Percentiles rank a stretch among this genome's conserved stretches.
Conservation (phyloP, 805 yeast genomes). For the Scheffersomyces stipitis region DNA sequence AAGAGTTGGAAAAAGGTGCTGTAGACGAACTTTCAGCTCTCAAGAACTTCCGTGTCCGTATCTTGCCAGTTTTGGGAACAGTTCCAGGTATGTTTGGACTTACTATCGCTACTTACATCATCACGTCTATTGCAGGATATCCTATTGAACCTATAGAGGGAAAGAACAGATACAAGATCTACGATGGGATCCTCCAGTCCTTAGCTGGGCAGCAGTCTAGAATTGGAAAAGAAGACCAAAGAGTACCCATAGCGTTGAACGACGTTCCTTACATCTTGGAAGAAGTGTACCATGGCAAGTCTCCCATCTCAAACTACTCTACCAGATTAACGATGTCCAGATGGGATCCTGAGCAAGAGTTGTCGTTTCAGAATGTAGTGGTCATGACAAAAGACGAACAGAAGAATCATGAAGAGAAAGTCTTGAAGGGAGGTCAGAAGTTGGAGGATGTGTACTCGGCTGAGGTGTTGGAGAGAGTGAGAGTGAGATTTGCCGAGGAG, state of each 20-base stretch:
- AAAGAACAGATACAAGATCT: slow-evolving; percentile 79
- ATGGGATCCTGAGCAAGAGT: slow-evolving; percentile 74
- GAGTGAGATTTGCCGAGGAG: slow-evolving; percentile 73
- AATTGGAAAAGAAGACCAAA: slow-evolving; percentile 67
- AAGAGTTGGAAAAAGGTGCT: slow-evolving; percentile 74
- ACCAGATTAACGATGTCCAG: slow-evolving; percentile 77
- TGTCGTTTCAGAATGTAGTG: slow-evolving; percentile 76
- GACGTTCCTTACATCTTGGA: slow-evolving; percentile 85
- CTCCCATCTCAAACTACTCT: slow-evolving; percentile 80
- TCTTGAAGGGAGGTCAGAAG: slow-evolving; percentile 66
- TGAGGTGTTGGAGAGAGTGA: slow-evolving; percentile 57
- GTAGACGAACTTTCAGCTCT: slow-evolving; percentile 87
- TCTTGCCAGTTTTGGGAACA: slow-evolving; percentile 93
- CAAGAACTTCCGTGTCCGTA: slow-evolving; percentile 88
- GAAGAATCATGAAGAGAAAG: slow-evolving; percentile 69
- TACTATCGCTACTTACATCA: slow-evolving; percentile 78
- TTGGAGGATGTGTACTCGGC: slow-evolving; percentile 62
- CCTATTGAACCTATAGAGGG: slow-evolving; percentile 91
- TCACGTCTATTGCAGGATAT: slow-evolving; percentile 81
- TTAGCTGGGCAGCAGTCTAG: slow-evolving; percentile 87
- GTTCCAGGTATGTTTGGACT: slow-evolving; percentile 97
- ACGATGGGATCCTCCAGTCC: slow-evolving; percentile 79
- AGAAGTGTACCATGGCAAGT: slow-evolving; percentile 90
- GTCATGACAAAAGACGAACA: slow-evolving; percentile 89
- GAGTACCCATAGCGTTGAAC: slow-evolving; percentile 67